phyloP scores from a whole-genome alignment of 306 rosid genomes.

The Echinosophora koreensis region DNA sequence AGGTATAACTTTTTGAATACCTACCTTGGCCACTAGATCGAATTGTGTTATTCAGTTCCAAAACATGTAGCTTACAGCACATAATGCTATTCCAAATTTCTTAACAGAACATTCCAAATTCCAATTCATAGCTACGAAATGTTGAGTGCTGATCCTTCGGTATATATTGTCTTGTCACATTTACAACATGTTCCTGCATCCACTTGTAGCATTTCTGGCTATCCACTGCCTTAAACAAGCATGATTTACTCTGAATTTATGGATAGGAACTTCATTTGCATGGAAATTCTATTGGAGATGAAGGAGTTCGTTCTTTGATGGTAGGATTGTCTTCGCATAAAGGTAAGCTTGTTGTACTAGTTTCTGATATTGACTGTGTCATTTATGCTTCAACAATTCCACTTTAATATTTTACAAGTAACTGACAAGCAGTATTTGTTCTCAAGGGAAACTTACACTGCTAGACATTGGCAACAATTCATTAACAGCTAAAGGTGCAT shows the following conservation, averaged over 20 bases:
- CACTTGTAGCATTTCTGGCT: constrained; percentile 33
- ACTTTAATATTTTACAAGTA: constrained; percentile 27
- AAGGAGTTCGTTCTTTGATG: constrained; percentile 85
- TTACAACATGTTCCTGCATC: constrained; percentile 29
- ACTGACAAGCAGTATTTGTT: constrained; percentile 53
- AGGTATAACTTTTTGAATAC: constrained; percentile 27
- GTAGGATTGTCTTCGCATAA: constrained; percentile 74
- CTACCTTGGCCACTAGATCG: constrained; percentile 23
- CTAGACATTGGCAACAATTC: constrained; percentile 94
- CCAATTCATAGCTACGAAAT: constrained; percentile 11
- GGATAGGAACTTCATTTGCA: constrained; percentile 91
- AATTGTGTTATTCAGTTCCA: constrained; percentile 22
- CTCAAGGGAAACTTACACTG: constrained; percentile 75
- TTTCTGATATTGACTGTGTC: constrained; percentile 33
- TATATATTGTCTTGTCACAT: constrained; percentile 17
- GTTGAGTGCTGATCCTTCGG: constrained; percentile 28
- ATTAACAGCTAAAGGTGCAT: constrained; percentile 81
- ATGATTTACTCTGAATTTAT: constrained; percentile 43
- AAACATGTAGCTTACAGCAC: not conserved
- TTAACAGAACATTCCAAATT: constrained; percentile 6
- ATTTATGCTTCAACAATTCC: constrained; percentile 29
- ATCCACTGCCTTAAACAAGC: constrained; percentile 38
- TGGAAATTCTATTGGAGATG: constrained; percentile 97
- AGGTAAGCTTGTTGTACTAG: constrained; percentile 60
- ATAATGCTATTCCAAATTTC: constrained; percentile 19